phyloP scores from a whole-genome alignment of 331 rosid species.

The Spiraea crenata region DNA sequence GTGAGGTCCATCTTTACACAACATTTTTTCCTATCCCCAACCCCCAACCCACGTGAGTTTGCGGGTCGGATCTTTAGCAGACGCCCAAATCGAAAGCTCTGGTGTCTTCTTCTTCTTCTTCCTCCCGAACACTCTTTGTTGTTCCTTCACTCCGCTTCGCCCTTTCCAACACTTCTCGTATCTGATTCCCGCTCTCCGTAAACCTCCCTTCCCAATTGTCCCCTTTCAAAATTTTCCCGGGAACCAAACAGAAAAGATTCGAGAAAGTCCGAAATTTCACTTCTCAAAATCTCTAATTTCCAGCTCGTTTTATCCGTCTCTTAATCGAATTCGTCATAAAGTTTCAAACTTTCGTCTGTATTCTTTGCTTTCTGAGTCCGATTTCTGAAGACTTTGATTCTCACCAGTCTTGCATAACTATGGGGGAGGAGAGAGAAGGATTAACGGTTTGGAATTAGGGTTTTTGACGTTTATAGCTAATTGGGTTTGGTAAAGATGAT shows the following conservation, averaged over 20 bases:
- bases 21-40: not conserved
- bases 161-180: slow-evolving; percentile 43
- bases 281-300: slow-evolving; percentile 7
- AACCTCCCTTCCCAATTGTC: not conserved
- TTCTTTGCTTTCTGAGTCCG: not conserved
- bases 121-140: not conserved
- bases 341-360: not conserved
- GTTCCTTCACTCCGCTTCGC: slow-evolving; percentile 6
- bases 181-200: slow-evolving; percentile 29
- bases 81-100: slow-evolving; percentile 2
- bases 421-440: slow-evolving; percentile 17
- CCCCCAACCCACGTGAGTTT: not conserved
- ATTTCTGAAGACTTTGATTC: not conserved
- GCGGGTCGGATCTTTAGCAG: slow-evolving; percentile 8
- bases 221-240: not conserved
- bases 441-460: slow-evolving; percentile 22
- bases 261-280: not conserved
- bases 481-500: slow-evolving; percentile 45
- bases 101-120: not conserved
- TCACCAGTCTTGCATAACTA: not conserved
- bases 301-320: not conserved
- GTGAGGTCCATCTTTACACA: not conserved
- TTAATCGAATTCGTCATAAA: slow-evolving; percentile 3
- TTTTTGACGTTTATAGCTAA: not conserved
- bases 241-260: slow-evolving; percentile 13